Base-by-base conservation (phyloP, 495 filamentous ascomycete species). In the Niebla homalea region DNA sequence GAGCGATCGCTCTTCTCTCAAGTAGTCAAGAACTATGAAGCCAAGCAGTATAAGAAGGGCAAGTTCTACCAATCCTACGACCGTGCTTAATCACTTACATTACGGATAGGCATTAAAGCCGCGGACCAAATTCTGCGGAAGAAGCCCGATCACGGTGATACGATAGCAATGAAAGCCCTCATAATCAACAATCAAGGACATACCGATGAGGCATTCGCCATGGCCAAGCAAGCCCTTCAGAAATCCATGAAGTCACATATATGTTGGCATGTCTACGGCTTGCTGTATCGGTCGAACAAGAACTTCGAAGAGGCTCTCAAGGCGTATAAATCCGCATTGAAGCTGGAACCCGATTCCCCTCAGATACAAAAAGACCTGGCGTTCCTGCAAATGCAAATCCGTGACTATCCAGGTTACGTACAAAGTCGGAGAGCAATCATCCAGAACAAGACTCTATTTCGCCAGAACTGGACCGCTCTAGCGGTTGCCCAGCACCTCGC, bases 271-370 rank as follows among this genome's bases (percentile, higher is more conserved):
- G 93, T 99, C 36, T 97, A 97, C 60, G 92, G 92, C n/a, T 69
- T 99, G 51, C 75, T 99, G 36, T 96, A 89, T 65, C 80, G 90
- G 25, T 79, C 87, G 22, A 78, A 81, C 57, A 97, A 97, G 76
- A 96, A 97, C 70, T 96, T 89, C 52, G 90, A 95, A 66, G 92
- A 97, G 68, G 89, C 93, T 5, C 95, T 96, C 69, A 97, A 96
- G 72, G 92, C 92, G 40, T 99, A 99, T 71, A 89, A 89, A 57
- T 93, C 89, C 63, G 92, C 92, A 8, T 67, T 99, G 58, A 80
- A 77, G 65, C 77, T 96, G 41, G 90, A 99, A 59, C 90, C 93
- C 21, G 89, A 94, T 15, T 94, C 87, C 1, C 76, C 77, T 56
- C 89, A 94, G 64, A 99, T 99, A 59, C 85, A 94, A 64, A 79